Percentiles rank a stretch among this genome's conserved stretches.
Conservation (phyloP, 768 basidiomycete genomes). For the Lactifluus rugatus region DNA sequence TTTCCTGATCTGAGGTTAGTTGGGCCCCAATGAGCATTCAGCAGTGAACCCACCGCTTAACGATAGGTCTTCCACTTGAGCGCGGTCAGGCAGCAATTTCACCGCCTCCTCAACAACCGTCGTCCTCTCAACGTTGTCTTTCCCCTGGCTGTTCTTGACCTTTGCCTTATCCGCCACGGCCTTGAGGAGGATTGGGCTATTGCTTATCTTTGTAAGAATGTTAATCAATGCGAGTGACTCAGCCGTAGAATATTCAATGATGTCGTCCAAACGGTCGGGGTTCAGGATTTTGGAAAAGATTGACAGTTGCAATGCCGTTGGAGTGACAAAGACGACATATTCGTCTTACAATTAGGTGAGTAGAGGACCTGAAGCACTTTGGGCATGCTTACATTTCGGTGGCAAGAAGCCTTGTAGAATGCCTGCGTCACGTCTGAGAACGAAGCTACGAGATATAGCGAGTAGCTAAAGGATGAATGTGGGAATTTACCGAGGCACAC, state of each 20-base stretch:
- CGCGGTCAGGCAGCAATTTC: conserved; percentile 47
- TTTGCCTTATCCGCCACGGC: conserved; percentile 61
- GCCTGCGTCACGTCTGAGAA: conserved; percentile 78
- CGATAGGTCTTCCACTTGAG: conserved; percentile 58
- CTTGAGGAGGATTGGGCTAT: conserved; percentile 80
- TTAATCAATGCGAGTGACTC: conserved; percentile 75
- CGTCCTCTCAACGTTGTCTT: conserved; percentile 34
- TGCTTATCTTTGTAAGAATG: conserved; percentile 82
- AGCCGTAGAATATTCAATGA: conserved; percentile 62
- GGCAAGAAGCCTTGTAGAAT: conserved; percentile 79
- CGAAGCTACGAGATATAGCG: conserved; percentile 74
- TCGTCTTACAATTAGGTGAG: conserved; percentile 49
- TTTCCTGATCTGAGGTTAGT: conserved; percentile 47
- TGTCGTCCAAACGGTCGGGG: conserved; percentile 54
- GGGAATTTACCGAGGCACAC: not conserved
- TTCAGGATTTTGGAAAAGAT: conserved; percentile 73
- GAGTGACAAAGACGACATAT: conserved; percentile 95
- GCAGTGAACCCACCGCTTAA: conserved; percentile 54
- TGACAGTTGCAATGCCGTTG: conserved; percentile 70
- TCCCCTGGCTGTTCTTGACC: conserved; percentile 27
- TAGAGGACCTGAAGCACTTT: not conserved
- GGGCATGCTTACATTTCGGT: conserved; percentile 63
- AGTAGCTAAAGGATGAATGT: conserved; percentile 40
- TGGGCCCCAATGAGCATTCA: conserved; percentile 6
- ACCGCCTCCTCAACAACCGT: conserved; percentile 51